Base-by-base conservation (phyloP, 768 basidiomycete genomes). In the Hypholoma sublateritium region DNA sequence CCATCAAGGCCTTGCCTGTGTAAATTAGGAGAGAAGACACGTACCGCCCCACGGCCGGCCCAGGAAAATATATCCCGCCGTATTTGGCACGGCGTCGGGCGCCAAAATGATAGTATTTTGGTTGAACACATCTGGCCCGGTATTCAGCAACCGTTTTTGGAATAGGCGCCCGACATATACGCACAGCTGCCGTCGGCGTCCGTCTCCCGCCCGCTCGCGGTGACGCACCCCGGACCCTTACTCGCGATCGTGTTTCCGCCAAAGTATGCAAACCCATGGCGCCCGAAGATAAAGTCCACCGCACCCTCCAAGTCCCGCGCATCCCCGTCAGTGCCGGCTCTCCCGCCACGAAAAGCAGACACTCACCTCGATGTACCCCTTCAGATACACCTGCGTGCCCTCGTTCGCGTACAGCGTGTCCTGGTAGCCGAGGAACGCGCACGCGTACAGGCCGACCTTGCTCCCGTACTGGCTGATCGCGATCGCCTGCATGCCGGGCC, bases 221-320 rank as follows among this genome's bases (percentile, higher is more conserved):
- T 81, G 42, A 82, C 68, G 48, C 65, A 78, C 1, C 80, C 81
- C 24, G 71, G 63, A 21, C 69, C 77, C 19, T 69, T 72, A 2
- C 74, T 68, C 0, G 72, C 77, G 17, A 81, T 78, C 0, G 79
- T 79, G 57, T 79, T 80, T 2, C 75, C 72, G 12, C 76, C 77
- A 51, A 81, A 81, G 66, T 74, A 80, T 1, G 77, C 77, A 25
- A 65, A 64, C n/a, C 74, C 76, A 16, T 54, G 41, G 25, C 72
- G 74, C 7, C 79, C 79, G 50, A 80, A 80, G 44, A 81, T 78
- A 59, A 81, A 80, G 59, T 80, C 78, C 0, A 71, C 68, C 2
- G 76, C 77, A 43, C 77, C 77, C 75, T 76, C 19, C 16, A 13
- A 41, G 12, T 43, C 41, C 21, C n/a, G 12, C 9, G 19, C 9